Evolutionary conservation across 345 rosid genomes (phyloP), one percentile per base, ranked within the genome.

Genomic region (Viola odorata): DNA sequence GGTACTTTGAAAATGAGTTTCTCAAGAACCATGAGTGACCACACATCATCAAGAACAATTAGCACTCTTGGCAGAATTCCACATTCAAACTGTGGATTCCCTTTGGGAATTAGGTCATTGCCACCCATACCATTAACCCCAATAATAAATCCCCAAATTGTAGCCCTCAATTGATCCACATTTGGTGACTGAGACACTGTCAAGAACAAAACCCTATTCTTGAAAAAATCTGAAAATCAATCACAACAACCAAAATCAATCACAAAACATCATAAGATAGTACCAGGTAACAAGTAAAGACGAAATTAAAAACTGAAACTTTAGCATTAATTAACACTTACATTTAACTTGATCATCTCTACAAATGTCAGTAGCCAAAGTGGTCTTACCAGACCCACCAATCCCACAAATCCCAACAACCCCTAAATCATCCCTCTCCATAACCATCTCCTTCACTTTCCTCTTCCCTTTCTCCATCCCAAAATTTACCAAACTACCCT

Each of bases 351-450:
- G 73, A 62, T 67, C 66, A 56, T 92, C 98, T 64, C 68, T 79
- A 55, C 80, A 71, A 65, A 84, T 53, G 67, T 92, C 91, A 64
- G 55, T 65, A 36, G 91, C 98, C 72, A 92, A 72, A 60, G 98
- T 89, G 5, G 98, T 89, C 58, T 92, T 92, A 0, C 98, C 98
- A 0, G 88, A 89, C 15, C 96, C 98, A 0, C 95, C 99, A 66
- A 87, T 89, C 4, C 99, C 97, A 64, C 61, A 57, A 45, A 89
- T 87, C 55, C 91, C 97, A 50, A 86, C 52, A 57, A 87, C 57
- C 37, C 61, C 66, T 14, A 65, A 55, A 57, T 61, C 66, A 0
- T 85, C 80, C 14, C 73, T 61, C 16, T 36, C 80, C 8, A 77
- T 69, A 15, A 92, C n/a, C 96, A 85, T 83, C 75, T 86, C 88